Evolutionary conservation across 1,284 basidiomycete species (phyloP).

Genomic region (Ceratobasidium theobromae): DNA sequence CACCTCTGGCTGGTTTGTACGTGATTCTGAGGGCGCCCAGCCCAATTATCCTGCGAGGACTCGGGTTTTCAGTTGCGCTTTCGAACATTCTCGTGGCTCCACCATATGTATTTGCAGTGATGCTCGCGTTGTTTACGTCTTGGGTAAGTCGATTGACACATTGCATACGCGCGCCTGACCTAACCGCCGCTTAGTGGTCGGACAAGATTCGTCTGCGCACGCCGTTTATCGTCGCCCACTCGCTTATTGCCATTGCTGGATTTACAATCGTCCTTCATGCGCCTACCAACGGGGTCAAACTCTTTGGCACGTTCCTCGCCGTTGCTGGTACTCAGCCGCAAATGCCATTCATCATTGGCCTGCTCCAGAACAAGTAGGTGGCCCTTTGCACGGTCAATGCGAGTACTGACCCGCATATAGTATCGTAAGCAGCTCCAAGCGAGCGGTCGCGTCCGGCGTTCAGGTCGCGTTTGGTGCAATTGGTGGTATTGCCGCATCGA

Average conservation of each 20-base stretch:
- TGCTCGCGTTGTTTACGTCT: slow-evolving; percentile 16
- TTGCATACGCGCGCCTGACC: not conserved
- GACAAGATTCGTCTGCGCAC: slow-evolving; percentile 27
- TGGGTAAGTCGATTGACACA: not conserved
- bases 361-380: slow-evolving; percentile 24
- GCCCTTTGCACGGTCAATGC: not conserved
- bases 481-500: slow-evolving; percentile 32
- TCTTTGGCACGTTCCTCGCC: slow-evolving; percentile 22
- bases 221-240: slow-evolving; percentile 21
- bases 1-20: not conserved
- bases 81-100: slow-evolving; percentile 34
- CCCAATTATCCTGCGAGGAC: slow-evolving; percentile 32
- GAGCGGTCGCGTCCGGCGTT: slow-evolving; percentile 27
- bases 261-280: slow-evolving; percentile 27
- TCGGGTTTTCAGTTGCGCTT: slow-evolving; percentile 26
- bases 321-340: slow-evolving; percentile 22
- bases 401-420: not conserved
- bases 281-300: slow-evolving; percentile 3
- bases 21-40: not conserved
- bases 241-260: slow-evolving; percentile 15
- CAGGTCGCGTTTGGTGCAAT: slow-evolving; percentile 32
- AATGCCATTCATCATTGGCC: slow-evolving; percentile 24
- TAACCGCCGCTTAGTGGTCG: slow-evolving; percentile 4
- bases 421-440: slow-evolving; percentile 31
- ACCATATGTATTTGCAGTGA: slow-evolving; percentile 20